A percentile compares a stretch with the other conserved stretches of the same genome.
These are phyloP conservation scores for Cyclotella baltica DNA, from an alignment of 108 stramenopile genomes.

Conservation along the genomic window DNA sequence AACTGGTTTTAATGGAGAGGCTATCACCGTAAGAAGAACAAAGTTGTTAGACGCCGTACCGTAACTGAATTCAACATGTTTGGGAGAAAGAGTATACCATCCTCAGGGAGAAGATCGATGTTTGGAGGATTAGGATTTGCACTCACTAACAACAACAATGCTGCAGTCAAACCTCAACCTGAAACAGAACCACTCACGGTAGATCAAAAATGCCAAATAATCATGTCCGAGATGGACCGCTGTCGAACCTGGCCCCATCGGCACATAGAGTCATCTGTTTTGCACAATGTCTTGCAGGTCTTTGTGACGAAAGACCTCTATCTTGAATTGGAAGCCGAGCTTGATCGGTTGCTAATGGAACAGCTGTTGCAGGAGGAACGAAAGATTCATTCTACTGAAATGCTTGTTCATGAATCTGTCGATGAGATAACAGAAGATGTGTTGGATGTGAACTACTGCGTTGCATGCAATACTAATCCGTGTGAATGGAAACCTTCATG, in stretches of 20 bases:
- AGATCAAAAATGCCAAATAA: constrained; percentile 16
- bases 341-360: constrained; percentile 26
- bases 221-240: constrained; percentile 17
- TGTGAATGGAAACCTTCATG: constrained; percentile 35
- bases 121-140: constrained; percentile 23
- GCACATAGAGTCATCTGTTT: constrained; percentile 28
- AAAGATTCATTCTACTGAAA: neutral
- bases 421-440: neutral
- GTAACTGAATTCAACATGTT: too few species aligned
- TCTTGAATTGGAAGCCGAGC: constrained; percentile 21
- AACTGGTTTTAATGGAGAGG: too few species aligned
- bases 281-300: constrained; percentile 28
- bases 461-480: constrained; percentile 15
- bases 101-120: constrained; percentile 12
- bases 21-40: too few species aligned
- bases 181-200: neutral
- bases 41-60: too few species aligned
- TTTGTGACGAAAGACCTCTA: constrained; percentile 23
- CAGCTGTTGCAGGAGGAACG: constrained; percentile 17
- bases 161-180: neutral
- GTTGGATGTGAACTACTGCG: neutral
- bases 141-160: neutral
- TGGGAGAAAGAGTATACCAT: constrained; percentile 18
- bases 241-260: constrained; percentile 7
- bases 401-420: neutral